phyloP scores from a whole-genome alignment of 768 basidiomycete genomes.

The Boletellus sp. region DNA sequence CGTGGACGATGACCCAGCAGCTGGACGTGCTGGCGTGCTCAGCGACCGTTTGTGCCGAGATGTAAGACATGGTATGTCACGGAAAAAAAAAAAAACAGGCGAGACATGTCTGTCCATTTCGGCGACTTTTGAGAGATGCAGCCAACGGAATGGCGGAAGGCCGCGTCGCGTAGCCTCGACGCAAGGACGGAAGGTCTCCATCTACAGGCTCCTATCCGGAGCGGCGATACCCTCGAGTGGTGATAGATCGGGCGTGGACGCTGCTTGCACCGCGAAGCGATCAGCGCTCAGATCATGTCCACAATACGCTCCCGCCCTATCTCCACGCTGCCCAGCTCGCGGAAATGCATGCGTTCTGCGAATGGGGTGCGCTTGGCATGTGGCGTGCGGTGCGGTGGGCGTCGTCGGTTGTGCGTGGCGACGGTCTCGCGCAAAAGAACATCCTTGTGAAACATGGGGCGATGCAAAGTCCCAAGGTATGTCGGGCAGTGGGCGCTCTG shows the following conservation, averaged over 20 bases:
- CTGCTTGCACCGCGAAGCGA: neutral
- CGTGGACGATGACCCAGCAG: constrained; percentile 81
- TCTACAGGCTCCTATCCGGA: neutral
- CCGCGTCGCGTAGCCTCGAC: constrained; percentile 1
- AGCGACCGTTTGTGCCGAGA: constrained; percentile 45
- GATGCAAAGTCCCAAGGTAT: too few species aligned
- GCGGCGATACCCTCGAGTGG: neutral
- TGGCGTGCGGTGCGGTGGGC: too few species aligned
- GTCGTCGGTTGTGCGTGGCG: too few species aligned
- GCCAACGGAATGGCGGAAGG: constrained; percentile 14
- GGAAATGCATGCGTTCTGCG: too few species aligned
- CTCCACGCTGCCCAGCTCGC: too few species aligned
- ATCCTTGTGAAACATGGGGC: too few species aligned
- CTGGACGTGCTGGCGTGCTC: constrained; percentile 51
- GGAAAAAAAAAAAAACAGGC: too few species aligned
- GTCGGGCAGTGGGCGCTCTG: neutral
- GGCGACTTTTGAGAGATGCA: constrained; percentile 15
- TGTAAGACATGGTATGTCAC: constrained; percentile 15
- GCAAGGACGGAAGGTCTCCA: neutral
- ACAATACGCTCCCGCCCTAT: neutral
- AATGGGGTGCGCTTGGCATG: too few species aligned
- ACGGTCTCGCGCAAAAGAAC: too few species aligned
- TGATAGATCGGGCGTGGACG: constrained; percentile 18
- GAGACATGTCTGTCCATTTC: too few species aligned
- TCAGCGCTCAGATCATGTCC: neutral